phyloP scores from a whole-genome alignment of 2,329 filamentous ascomycete species.

The Colletotrichum karsti region DNA sequence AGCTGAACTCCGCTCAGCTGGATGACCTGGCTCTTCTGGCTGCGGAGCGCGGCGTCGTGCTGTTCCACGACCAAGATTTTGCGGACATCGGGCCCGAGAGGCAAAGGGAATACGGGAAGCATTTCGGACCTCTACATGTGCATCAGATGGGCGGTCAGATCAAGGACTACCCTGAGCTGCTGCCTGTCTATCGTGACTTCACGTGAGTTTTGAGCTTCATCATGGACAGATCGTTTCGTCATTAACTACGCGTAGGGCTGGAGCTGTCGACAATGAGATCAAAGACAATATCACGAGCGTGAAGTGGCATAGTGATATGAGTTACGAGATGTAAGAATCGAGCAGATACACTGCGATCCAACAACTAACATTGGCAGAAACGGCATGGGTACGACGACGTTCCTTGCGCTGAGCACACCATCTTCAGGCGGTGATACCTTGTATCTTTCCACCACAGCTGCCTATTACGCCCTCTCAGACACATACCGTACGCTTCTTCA shows the following conservation, averaged over 20 bases:
- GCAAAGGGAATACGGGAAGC: background rate
- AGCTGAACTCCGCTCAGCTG: constrained; percentile 46
- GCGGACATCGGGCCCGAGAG: constrained; percentile 1
- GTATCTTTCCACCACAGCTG: background rate
- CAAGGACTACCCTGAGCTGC: constrained; percentile 1
- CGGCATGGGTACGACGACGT: background rate
- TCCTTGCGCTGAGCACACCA: background rate
- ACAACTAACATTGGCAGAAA: background rate
- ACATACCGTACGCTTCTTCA: background rate
- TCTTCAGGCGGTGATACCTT: background rate
- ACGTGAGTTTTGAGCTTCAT: too few species aligned
- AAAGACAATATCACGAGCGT: background rate
- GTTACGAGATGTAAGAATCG: background rate
- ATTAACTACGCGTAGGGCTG: too few species aligned
- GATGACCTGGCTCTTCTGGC: constrained; percentile 50
- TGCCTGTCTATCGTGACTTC: background rate
- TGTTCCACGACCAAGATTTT: constrained; percentile 44
- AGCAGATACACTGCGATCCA: background rate
- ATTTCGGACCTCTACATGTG: background rate
- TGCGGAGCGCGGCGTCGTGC: constrained; percentile 48
- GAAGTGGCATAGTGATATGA: background rate
- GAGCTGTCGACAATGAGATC: background rate
- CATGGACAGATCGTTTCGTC: too few species aligned
- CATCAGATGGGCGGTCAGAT: background rate
- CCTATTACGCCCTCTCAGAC: background rate